Base-by-base conservation (phyloP, 345 rosid species). In the Punica granatum region DNA sequence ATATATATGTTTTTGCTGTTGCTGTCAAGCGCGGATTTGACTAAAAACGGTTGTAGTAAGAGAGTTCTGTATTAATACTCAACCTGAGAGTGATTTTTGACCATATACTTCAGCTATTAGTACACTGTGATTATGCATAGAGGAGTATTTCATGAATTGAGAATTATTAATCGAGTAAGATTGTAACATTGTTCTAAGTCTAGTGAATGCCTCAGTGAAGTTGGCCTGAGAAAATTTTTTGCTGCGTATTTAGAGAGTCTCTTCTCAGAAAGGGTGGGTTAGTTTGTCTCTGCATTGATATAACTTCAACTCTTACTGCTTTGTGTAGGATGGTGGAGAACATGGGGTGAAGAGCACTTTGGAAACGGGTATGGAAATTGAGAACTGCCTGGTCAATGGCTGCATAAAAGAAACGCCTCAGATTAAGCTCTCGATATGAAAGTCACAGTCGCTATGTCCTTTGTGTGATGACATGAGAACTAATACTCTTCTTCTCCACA, bases 291-390 rank as follows among this genome's bases (percentile, higher is more conserved):
- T 37, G 44, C 44, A 12, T n/a, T 10, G 30, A 14, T 51, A 10
- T 48, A 41, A 39, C 51, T 8, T 65, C 33, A 62, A 43, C 19
- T 67, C 28, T 25, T 32, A 28, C 25, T 65, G 16, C 63, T 63
- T 74, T 67, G 15, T 67, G 34, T 73, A 94, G 97, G 97, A 70
- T 94, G 97, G 99, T 90, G 97, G 67, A 89, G 97, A 79, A 94
- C 96, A 15, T 94, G 99, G 97, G 97, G 99, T 35, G 99, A 94
- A 75, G 99, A 94, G 75, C 97, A 94, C 72, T 88, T 90, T 42
- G 99, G 99, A 83, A 89, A 94, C 13, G 92, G 99, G 99, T 94
- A 85, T 30, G 77, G 43, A 77, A 66, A 70, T 35, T 62, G n/a
- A 19, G 14, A 10, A 21, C 42, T 34, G 2, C 23, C 7, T n/a